Conservation (phyloP, 1,284 basidiomycete genomes). For the Apiotrichum siamense region DNA sequence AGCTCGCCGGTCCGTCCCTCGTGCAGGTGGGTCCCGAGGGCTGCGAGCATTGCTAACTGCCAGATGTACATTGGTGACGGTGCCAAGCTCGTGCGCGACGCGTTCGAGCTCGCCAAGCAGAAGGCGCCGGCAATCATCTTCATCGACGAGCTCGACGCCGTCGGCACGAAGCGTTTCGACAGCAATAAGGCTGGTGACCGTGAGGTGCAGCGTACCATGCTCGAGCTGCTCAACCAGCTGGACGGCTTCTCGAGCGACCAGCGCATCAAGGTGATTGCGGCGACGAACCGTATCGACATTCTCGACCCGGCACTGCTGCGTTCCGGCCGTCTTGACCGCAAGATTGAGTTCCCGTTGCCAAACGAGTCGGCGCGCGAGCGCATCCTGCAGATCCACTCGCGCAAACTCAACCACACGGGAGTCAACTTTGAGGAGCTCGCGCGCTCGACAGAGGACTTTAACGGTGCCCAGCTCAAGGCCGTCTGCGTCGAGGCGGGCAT, state of each 20-base stretch:
- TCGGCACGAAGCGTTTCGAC: constrained; percentile 98
- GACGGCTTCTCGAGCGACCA: constrained; percentile 84
- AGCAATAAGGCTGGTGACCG: constrained; percentile 96
- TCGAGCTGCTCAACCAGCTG: constrained; percentile 63
- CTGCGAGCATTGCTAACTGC: neutral
- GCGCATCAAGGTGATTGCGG: constrained; percentile 98
- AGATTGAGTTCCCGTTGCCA: constrained; percentile 74
- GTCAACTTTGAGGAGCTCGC: constrained; percentile 74
- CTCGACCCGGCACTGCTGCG: constrained; percentile 73
- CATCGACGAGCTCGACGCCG: constrained; percentile 96
- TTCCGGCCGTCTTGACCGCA: constrained; percentile 68
- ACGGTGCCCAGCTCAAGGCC: constrained; percentile 64
- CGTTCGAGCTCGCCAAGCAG: constrained; percentile 97
- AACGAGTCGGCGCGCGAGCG: constrained; percentile 66
- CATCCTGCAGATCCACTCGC: constrained; percentile 73
- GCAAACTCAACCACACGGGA: constrained; percentile 68
- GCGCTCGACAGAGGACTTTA: constrained; percentile 70
- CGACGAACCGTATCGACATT: constrained; percentile 98
- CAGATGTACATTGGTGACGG: constrained; percentile 80
- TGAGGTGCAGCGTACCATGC: constrained; percentile 98
- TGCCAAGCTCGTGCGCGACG: constrained; percentile 92
- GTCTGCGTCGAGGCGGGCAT: constrained; percentile 97
- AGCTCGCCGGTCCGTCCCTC: constrained; percentile 68
- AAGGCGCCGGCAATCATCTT: constrained; percentile 98
- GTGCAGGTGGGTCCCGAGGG: constrained; percentile 52